Evolutionary conservation across 768 basidiomycete species (phyloP).

Genomic region (Rubroboletus pulcherrimus): DNA sequence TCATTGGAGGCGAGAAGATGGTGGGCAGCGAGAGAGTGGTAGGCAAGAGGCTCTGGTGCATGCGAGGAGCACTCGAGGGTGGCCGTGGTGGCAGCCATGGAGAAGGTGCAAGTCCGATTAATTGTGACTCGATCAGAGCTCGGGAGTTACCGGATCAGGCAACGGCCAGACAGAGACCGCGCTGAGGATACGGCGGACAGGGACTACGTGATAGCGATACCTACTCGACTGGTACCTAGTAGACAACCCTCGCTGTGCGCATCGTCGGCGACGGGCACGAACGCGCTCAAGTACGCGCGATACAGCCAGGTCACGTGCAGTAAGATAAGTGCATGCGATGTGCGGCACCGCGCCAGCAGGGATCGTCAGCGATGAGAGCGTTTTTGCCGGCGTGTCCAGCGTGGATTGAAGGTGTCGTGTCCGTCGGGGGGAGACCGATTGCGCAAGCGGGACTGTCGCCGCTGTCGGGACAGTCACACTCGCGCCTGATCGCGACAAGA

Average conservation of each 20-base stretch:
- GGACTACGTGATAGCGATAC: neutral
- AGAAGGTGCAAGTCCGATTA: neutral
- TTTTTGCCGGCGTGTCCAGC: conserved; percentile 4
- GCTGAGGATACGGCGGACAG: neutral
- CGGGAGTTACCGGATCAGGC: conserved; percentile 20
- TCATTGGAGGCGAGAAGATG: conserved; percentile 59
- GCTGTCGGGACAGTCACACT: neutral
- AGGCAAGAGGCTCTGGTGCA: conserved; percentile 62
- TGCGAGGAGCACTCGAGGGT: conserved; percentile 66
- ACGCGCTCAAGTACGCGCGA: conserved; percentile 12
- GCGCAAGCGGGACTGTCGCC: neutral
- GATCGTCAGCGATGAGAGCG: conserved; percentile 13
- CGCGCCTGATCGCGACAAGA: conserved; percentile 20
- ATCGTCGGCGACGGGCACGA: neutral
- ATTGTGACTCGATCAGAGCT: conserved; percentile 4
- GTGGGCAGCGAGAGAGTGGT: conserved; percentile 66
- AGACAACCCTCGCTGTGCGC: neutral
- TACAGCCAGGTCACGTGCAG: conserved; percentile 21
- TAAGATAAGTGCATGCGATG: conserved; percentile 22
- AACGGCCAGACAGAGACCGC: neutral
- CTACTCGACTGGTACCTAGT: neutral
- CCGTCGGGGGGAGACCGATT: conserved; percentile 2
- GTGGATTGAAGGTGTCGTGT: neutral
- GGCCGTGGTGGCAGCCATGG: conserved; percentile 36
- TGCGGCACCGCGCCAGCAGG: neutral